Evolutionary conservation across 1,284 basidiomycete genomes (phyloP), one percentile per base, ranked within the genome.

Genomic region (Trichosporon ovoides): DNA sequence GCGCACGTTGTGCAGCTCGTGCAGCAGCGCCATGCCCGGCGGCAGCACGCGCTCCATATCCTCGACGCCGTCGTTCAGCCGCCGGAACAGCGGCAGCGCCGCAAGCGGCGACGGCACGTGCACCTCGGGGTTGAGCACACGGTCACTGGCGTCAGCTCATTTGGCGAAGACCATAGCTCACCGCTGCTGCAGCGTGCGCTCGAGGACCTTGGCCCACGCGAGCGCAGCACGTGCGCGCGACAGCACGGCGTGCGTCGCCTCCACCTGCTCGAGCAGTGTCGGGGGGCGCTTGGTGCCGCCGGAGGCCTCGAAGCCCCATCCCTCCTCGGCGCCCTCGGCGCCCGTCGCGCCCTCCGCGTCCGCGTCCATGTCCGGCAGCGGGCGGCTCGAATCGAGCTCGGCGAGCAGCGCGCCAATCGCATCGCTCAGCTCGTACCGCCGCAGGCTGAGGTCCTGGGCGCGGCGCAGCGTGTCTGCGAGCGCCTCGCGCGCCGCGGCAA

Each of bases 151-250:
- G 60, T 28, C 71, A 75, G 53, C 22, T 48, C 11, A 6, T 6
- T 2, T 11, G 13, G 37, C 6, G 37, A n/a, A 13, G 5, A 18
- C 28, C 5, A 31, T 31, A n/a, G 7, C 82, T 60, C 62, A 91
- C 91, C 90, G 88, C 48, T 89, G 80, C 34, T 80, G 77, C 61
- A 94, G 77, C 7, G 85, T 84, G 66, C 82, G 83, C 65, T 90
- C 83, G 34, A 93, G 78, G 6, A 91, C 80, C 51, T 83, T 82
- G 7, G 89, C 84, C 75, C 94, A 95, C 20, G 82, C 81, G 66
- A 85, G 84, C 10, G 91, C 84, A 53, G 83, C 84, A 66, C 87
- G 81, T 33, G 93, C 80, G 68, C 89, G 87, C 68, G 84, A 85
- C 65, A 94, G 70, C 68, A 82, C 67, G 16, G 83, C 56, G 83